phyloP scores from a whole-genome alignment of 148 eudicot genomes.

The Camellia sinensis region DNA sequence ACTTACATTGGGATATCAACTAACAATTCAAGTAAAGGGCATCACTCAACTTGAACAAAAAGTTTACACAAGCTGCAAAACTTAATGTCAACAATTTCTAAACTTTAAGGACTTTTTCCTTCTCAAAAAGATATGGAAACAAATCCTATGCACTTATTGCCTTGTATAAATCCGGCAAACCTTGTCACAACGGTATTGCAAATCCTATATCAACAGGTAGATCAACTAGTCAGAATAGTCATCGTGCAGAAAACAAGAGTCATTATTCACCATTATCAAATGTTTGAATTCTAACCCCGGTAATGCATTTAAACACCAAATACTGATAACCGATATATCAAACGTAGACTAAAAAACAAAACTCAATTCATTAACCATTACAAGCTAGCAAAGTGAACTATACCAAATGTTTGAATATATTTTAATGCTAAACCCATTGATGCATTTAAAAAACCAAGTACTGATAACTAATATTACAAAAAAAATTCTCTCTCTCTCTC shows the following conservation, averaged over 20 bases:
- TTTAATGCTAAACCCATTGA: too few relatives aligned
- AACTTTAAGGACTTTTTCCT: conserved; percentile 15
- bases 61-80: conserved; percentile 8
- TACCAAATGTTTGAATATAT: too few relatives aligned
- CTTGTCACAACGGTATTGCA: conserved; percentile 50
- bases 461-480: too few relatives aligned
- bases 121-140: background rate
- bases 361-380: too few relatives aligned
- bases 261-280: background rate
- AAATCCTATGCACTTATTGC: conserved; percentile 19
- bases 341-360: too few relatives aligned
- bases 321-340: background rate
- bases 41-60: background rate
- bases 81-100: background rate
- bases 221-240: conserved; percentile 31
- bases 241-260: background rate
- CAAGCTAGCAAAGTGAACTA: too few relatives aligned
- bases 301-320: background rate
- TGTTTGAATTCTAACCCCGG: background rate
- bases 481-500: too few relatives aligned
- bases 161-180: conserved; percentile 11
- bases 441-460: too few relatives aligned
- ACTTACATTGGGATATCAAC: background rate
- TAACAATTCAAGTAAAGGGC: background rate
- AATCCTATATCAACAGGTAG: conserved; percentile 44